Percentiles rank a stretch among this genome's conserved stretches.
phyloP scores from a whole-genome alignment of 768 basidiomycete genomes.

The Aureoboletus auriporus region DNA sequence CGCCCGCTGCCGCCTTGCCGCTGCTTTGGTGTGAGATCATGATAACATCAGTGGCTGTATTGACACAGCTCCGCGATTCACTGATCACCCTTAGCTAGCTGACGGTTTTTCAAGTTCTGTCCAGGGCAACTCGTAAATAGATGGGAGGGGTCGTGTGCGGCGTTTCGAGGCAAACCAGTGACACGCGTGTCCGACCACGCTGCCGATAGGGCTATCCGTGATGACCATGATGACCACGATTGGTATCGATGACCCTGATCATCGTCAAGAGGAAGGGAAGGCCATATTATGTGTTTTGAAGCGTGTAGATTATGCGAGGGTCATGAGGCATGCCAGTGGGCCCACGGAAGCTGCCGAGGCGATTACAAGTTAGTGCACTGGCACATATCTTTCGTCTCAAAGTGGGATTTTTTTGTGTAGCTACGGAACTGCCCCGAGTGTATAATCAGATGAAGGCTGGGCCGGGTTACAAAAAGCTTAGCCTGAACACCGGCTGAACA shows the following conservation, averaged over 20 bases:
- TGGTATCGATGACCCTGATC: slow-evolving; percentile 23
- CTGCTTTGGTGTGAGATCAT: no score
- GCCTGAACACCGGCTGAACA: not conserved
- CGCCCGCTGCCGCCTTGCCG: no score
- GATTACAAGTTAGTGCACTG: no score
- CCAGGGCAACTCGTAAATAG: not conserved
- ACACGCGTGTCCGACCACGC: slow-evolving; percentile 14
- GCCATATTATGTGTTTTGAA: slow-evolving; percentile 8
- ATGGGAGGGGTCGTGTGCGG: not conserved
- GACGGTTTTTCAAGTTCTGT: no score
- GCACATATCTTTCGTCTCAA: not conserved
- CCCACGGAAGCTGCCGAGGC: not conserved
- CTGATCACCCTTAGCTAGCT: no score
- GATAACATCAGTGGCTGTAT: no score
- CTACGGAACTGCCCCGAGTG: not conserved
- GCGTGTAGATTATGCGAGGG: slow-evolving; percentile 8
- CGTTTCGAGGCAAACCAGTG: not conserved
- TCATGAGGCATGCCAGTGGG: slow-evolving; percentile 2
- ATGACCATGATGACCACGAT: slow-evolving; percentile 24
- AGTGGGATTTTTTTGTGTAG: not conserved
- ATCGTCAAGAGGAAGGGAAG: slow-evolving; percentile 1
- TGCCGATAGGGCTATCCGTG: slow-evolving; percentile 11
- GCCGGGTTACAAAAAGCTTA: no score
- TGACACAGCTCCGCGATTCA: no score
- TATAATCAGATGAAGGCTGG: no score